A percentile compares a stretch with the other conserved stretches of the same genome.
phyloP scores from a whole-genome alignment of 2,329 filamentous ascomycete genomes.

The Ophiostoma piceae region DNA sequence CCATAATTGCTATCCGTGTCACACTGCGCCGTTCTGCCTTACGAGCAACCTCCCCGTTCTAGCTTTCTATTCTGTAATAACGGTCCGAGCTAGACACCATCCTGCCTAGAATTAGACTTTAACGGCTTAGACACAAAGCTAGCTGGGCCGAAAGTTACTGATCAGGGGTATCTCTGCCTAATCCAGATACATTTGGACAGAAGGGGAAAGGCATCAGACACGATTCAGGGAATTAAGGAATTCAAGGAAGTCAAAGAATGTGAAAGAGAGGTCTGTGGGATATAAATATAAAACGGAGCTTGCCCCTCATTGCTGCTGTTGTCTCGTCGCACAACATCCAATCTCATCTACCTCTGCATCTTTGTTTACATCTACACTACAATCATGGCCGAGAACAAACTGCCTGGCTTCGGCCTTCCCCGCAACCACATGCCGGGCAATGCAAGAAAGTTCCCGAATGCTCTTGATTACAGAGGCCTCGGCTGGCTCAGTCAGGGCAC shows the following conservation, averaged over 20 bases:
- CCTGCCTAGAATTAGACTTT: background rate
- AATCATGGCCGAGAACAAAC: background rate
- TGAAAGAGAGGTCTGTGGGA: background rate
- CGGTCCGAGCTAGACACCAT: background rate
- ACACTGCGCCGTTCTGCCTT: background rate
- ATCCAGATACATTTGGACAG: background rate
- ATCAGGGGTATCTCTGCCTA: background rate
- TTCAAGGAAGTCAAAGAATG: background rate
- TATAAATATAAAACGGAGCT: background rate
- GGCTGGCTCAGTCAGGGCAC: background rate
- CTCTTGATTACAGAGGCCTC: background rate
- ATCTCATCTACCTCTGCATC: background rate
- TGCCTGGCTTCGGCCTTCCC: slow-evolving; percentile 10
- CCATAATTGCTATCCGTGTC: background rate
- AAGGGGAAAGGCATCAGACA: background rate
- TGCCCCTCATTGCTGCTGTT: background rate
- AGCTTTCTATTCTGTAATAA: background rate
- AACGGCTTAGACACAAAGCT: background rate
- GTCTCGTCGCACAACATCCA: background rate
- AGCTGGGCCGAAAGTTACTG: background rate
- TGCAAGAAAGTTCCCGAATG: background rate
- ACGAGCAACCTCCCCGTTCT: background rate
- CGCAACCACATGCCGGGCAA: background rate
- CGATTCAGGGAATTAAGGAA: background rate
- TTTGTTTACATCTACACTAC: background rate